Conservation (phyloP, 805 yeast genomes). For the Barnettozyma populi region DNA sequence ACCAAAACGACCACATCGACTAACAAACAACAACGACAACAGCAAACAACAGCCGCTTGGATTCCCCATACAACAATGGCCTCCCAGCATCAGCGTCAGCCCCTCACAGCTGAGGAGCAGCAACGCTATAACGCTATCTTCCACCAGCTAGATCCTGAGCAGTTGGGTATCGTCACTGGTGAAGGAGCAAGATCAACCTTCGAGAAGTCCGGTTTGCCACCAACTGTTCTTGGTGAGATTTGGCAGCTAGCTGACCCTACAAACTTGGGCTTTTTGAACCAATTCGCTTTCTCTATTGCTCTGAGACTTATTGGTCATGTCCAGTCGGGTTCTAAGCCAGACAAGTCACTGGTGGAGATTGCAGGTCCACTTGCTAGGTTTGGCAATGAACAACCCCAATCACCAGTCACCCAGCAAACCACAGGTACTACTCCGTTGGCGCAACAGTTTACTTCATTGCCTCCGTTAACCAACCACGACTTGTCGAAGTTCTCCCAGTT, state of each 20-base stretch:
- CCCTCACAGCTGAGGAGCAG: constrained; percentile 68
- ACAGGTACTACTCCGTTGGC: constrained; percentile 23
- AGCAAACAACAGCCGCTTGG: background rate
- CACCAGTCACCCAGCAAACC: constrained; percentile 15
- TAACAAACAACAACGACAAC: background rate
- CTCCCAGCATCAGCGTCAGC: constrained; percentile 25
- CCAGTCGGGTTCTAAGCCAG: constrained; percentile 62
- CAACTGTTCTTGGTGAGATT: constrained; percentile 75
- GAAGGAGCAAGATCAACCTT: constrained; percentile 77
- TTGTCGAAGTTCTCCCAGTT: constrained; percentile 61
- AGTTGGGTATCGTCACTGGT: constrained; percentile 80
- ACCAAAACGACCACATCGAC: background rate
- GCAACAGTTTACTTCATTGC: constrained; percentile 31
- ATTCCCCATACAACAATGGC: constrained; percentile 7
- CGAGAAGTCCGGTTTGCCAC: constrained; percentile 80
- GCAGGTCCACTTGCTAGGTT: constrained; percentile 67
- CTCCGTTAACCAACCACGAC: constrained; percentile 52
- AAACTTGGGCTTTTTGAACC: constrained; percentile 79
- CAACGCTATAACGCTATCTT: constrained; percentile 69
- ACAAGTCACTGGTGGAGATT: constrained; percentile 47
- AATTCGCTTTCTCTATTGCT: constrained; percentile 76
- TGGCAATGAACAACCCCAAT: constrained; percentile 20
- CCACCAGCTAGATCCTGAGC: constrained; percentile 71
- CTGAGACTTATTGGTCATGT: constrained; percentile 86
- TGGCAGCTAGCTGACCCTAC: constrained; percentile 95